Evolutionary conservation across 805 yeast species (phyloP).

Genomic region (Suhomyces kilbournensis): DNA sequence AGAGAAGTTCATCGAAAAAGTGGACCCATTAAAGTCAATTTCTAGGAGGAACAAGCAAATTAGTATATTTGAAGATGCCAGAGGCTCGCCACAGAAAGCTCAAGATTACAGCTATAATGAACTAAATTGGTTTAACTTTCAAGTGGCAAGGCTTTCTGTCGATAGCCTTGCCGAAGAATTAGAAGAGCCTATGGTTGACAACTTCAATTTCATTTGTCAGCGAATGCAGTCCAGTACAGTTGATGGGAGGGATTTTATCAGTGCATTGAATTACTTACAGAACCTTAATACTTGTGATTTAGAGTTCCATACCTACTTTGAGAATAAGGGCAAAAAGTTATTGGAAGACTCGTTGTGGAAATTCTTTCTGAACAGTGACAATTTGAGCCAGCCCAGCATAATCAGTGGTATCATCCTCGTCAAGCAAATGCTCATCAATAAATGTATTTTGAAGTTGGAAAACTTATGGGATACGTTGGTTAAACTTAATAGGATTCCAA

Average conservation of each 20-base stretch:
- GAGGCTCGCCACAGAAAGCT: constrained; percentile 37
- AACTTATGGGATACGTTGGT: constrained; percentile 26
- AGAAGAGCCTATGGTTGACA: constrained; percentile 14
- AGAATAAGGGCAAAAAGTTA: constrained; percentile 13
- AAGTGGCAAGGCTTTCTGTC: constrained; percentile 23
- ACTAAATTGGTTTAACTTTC: constrained; percentile 40
- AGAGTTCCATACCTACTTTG: constrained; percentile 13
- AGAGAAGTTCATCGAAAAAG: constrained; percentile 35
- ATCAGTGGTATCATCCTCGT: constrained; percentile 33
- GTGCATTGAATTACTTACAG: constrained; percentile 16
- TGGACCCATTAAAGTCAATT: constrained; percentile 40
- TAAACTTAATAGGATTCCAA: constrained; percentile 12
- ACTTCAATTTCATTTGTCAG: constrained; percentile 16
- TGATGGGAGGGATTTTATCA: constrained; percentile 12
- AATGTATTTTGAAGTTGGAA: constrained; percentile 15
- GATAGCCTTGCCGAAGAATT: constrained; percentile 6
- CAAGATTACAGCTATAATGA: constrained; percentile 31
- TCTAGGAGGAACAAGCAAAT: constrained; percentile 35
- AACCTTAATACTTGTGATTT: constrained; percentile 10
- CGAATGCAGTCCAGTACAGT: constrained; percentile 7
- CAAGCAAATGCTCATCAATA: constrained; percentile 34
- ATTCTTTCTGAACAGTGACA: constrained; percentile 5
- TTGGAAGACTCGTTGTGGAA: constrained; percentile 17
- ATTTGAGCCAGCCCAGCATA: constrained; percentile 9
- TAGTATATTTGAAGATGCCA: constrained; percentile 37